These are phyloP conservation scores for Chenopodium berlandieri DNA, from an alignment of 148 eudicot species.

Conservation along the genomic window DNA sequence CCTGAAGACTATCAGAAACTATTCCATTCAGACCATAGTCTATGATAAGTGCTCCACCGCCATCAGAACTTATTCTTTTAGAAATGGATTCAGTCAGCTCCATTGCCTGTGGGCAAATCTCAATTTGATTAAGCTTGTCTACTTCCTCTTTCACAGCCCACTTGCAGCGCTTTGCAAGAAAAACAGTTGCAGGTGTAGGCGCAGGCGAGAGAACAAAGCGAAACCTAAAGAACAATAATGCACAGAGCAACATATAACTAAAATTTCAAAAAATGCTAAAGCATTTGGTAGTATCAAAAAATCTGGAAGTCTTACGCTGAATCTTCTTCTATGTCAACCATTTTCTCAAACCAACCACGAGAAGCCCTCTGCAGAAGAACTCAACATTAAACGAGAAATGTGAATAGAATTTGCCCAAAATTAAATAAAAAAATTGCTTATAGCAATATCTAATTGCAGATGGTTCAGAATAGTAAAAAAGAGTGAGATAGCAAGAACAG, in stretches of 20 bases:
- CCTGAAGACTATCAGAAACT: constrained; percentile 94
- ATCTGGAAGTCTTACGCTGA: constrained; percentile 54
- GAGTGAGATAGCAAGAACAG: neutral
- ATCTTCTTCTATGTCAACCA: constrained; percentile 86
- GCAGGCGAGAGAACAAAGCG: constrained; percentile 80
- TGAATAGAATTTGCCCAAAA: neutral
- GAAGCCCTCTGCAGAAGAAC: constrained; percentile 67
- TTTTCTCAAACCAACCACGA: constrained; percentile 97
- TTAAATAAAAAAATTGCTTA: too few species aligned
- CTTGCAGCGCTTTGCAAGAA: constrained; percentile 77
- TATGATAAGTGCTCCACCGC: constrained; percentile 95
- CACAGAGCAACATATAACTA: constrained; percentile 9
- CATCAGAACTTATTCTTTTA: constrained; percentile 72
- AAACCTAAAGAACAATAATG: constrained; percentile 48
- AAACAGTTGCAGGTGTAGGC: constrained; percentile 79
- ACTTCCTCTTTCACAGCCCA: constrained; percentile 78
- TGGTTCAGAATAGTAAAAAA: neutral
- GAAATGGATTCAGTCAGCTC: constrained; percentile 82
- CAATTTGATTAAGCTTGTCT: constrained; percentile 61
- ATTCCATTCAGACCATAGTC: constrained; percentile 87
- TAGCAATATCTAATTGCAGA: neutral
- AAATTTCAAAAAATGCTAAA: neutral
- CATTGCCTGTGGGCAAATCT: constrained; percentile 88
- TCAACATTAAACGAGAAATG: constrained; percentile 7
- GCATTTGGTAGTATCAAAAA: neutral